Percentiles rank a stretch among this genome's conserved stretches.
Conservation (phyloP, 2,329 filamentous ascomycete species). For the Phoma sp. region DNA sequence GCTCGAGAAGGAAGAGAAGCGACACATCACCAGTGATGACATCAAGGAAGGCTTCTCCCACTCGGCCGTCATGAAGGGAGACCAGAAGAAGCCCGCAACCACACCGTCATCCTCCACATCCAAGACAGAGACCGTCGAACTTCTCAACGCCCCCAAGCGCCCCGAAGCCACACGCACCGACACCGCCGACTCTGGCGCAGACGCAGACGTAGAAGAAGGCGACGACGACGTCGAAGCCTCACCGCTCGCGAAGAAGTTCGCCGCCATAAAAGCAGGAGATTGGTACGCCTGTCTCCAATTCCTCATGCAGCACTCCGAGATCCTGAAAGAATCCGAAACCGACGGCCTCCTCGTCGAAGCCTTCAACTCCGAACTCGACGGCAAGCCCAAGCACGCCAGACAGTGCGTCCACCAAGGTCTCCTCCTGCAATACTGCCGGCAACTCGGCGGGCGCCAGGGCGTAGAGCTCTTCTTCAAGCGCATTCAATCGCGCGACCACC, state of each 20-base stretch:
- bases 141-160: slow-evolving; percentile 72
- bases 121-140: slow-evolving; percentile 61
- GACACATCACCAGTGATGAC: slow-evolving; percentile 92
- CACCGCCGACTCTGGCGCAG: slow-evolving; percentile 62
- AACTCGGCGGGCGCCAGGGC: slow-evolving; percentile 86
- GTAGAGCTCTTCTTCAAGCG: slow-evolving; percentile 95
- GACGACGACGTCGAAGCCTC: slow-evolving; percentile 77
- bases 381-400: slow-evolving; percentile 76
- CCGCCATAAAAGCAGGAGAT: slow-evolving; percentile 76
- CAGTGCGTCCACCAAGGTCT: slow-evolving; percentile 94
- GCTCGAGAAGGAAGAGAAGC: slow-evolving; percentile 82
- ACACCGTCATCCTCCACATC: slow-evolving; percentile 33
- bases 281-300: slow-evolving; percentile 78
- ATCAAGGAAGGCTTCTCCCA: slow-evolving; percentile 91
- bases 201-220: slow-evolving; percentile 68
- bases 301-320: slow-evolving; percentile 77
- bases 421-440: slow-evolving; percentile 91
- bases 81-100: slow-evolving; percentile 32
- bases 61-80: slow-evolving; percentile 69
- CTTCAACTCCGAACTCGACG: slow-evolving; percentile 84
- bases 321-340: slow-evolving; percentile 84
- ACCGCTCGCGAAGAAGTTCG: slow-evolving; percentile 79
- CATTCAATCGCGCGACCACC: slow-evolving; percentile 86
- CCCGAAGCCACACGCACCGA: slow-evolving; percentile 49
- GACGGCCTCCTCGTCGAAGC: slow-evolving; percentile 91